Evolutionary conservation across 148 eudicot genomes (phyloP).

Genomic region (Pharnaceum exiguum): DNA sequence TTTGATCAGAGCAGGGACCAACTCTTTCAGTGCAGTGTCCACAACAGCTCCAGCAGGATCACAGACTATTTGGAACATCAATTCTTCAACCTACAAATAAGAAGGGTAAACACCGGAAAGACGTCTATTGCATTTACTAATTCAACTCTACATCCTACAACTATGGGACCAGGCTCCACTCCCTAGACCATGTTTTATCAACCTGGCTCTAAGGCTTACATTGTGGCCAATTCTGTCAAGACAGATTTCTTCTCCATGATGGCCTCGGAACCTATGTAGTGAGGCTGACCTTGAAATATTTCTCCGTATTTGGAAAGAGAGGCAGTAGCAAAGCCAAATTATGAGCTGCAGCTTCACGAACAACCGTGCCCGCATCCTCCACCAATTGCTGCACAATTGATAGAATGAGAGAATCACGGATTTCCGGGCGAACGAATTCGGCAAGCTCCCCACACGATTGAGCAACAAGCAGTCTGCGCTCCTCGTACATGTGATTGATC

Average conservation of each 20-base stretch:
- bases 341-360: conserved; percentile 97
- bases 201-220: conserved; percentile 80
- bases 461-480: conserved; percentile 97
- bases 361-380: conserved; percentile 95
- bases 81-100: conserved; percentile 86
- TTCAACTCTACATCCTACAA: conserved; percentile 46
- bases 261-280: conserved; percentile 97
- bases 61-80: conserved; percentile 92
- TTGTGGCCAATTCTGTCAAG: conserved; percentile 95
- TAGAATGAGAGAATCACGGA: conserved; percentile 93
- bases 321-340: conserved; percentile 97
- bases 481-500: conserved; percentile 97
- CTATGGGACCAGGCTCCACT: conserved; percentile 62
- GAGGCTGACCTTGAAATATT: conserved; percentile 99
- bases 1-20: conserved; percentile 75
- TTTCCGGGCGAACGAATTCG: conserved; percentile 92
- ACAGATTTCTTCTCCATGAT: conserved; percentile 96
- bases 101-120: conserved; percentile 42
- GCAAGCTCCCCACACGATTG: conserved; percentile 99
- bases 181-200: conserved; percentile 77
- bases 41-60: conserved; percentile 96
- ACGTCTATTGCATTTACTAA: conserved; percentile 5
- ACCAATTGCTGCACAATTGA: conserved; percentile 96
- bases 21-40: conserved; percentile 77
- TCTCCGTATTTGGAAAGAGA: conserved; percentile 88